Conservation (phyloP, 2,329 filamentous ascomycete species). For the Ascocoryne sarcoides region DNA sequence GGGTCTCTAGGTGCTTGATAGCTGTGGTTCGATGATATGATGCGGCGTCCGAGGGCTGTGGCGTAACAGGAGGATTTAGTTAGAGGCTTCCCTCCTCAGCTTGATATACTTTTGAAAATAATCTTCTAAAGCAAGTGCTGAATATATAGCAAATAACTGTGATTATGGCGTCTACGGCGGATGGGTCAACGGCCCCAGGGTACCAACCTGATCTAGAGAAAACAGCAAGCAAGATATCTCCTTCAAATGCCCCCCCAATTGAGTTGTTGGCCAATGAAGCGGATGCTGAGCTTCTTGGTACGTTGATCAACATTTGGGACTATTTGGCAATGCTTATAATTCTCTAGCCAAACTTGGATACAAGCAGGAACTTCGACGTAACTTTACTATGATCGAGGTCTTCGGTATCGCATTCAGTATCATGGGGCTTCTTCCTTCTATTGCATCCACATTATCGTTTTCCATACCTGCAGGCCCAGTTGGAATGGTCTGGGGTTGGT, state of each 20-base stretch:
- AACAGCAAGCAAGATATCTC: conserved; percentile 12
- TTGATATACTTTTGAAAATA: too few species aligned
- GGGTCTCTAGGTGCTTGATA: conserved; percentile 4
- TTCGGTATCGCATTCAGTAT: conserved; percentile 52
- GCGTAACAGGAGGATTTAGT: neutral
- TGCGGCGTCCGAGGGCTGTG: neutral
- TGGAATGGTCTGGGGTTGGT: conserved; percentile 56
- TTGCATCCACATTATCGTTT: conserved; percentile 49
- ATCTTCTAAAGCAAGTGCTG: too few species aligned
- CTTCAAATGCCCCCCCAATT: conserved; percentile 11
- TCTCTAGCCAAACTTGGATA: conserved; percentile 28
- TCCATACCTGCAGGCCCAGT: conserved; percentile 50
- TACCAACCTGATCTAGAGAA: conserved; percentile 16
- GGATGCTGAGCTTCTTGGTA: conserved; percentile 29
- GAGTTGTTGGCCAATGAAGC: conserved; percentile 22
- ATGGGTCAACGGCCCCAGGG: conserved; percentile 2
- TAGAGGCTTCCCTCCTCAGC: neutral
- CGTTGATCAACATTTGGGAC: too few species aligned
- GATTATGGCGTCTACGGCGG: conserved; percentile 5
- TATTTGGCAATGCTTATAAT: neutral
- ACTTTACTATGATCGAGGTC: conserved; percentile 53
- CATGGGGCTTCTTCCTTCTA: conserved; percentile 53
- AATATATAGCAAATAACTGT: too few species aligned
- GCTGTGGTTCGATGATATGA: conserved; percentile 5
- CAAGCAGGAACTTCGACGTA: conserved; percentile 51